Conservation (phyloP, 73 alveolate genomes). For the Paramecium pentaurelia region DNA sequence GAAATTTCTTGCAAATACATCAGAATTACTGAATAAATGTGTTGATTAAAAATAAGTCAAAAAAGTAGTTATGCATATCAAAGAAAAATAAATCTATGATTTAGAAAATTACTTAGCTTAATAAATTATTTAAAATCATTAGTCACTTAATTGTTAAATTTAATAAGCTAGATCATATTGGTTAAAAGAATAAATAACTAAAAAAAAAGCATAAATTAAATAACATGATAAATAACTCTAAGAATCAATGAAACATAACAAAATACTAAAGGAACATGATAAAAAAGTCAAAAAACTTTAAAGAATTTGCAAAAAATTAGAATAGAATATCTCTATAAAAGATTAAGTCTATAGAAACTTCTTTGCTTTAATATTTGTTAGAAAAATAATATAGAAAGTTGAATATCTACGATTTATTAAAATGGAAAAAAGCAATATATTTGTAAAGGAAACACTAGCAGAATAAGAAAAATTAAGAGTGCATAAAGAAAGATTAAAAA, state of each 20-base stretch:
- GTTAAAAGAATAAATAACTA: neutral
- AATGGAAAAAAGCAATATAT: neutral
- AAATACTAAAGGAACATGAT: neutral
- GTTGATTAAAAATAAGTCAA: constrained; percentile 50
- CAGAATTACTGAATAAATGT: constrained; percentile 51
- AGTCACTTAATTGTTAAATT: neutral
- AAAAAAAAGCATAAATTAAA: neutral
- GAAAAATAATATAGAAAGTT: constrained; percentile 36
- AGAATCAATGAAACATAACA: neutral
- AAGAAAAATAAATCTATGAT: neutral
- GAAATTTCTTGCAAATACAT: constrained; percentile 58
- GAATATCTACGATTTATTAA: neutral
- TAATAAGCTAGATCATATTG: neutral
- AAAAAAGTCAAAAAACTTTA: neutral
- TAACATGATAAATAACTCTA: neutral
- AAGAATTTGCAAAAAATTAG: constrained; percentile 45
- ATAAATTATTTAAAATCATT: neutral
- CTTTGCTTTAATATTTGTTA: constrained; percentile 16
- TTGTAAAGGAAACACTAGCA: neutral
- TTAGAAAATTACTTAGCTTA: neutral
- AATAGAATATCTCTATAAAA: constrained; percentile 26
- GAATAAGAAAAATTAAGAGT: neutral
- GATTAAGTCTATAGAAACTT: constrained; percentile 47
- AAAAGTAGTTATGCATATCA: neutral
- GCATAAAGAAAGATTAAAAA: neutral